phyloP scores from a whole-genome alignment of 805 yeast genomes.

The Tetrapisispora iriomotensis region DNA sequence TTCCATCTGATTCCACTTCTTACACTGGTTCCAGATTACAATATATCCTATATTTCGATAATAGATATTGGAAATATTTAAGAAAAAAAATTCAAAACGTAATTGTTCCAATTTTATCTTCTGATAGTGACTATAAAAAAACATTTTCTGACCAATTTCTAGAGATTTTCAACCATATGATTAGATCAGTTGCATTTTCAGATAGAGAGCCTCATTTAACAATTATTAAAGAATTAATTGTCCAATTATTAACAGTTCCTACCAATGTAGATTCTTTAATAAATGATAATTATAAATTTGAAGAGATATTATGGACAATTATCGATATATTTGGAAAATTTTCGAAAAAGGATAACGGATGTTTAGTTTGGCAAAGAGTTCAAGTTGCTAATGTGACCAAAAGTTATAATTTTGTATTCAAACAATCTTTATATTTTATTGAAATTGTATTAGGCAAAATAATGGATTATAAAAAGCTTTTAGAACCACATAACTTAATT shows the following conservation, averaged over 20 bases:
- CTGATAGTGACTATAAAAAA: slow-evolving; percentile 39
- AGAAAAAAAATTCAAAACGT: slow-evolving; percentile 41
- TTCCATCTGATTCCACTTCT: neutral
- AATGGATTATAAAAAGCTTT: slow-evolving; percentile 23
- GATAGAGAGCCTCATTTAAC: slow-evolving; percentile 89
- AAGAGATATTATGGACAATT: slow-evolving; percentile 40
- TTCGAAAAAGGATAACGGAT: slow-evolving; percentile 31
- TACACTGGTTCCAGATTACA: slow-evolving; percentile 44
- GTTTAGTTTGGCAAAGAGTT: slow-evolving; percentile 28
- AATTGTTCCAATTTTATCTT: slow-evolving; percentile 46
- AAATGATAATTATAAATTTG: slow-evolving; percentile 28
- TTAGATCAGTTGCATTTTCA: slow-evolving; percentile 40
- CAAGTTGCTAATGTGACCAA: slow-evolving; percentile 27
- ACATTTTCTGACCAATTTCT: slow-evolving; percentile 44
- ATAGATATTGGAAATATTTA: slow-evolving; percentile 43
- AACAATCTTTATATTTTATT: slow-evolving; percentile 28
- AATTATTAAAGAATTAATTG: slow-evolving; percentile 59
- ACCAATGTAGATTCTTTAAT: slow-evolving; percentile 42
- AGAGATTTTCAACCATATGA: slow-evolving; percentile 42
- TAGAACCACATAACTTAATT: slow-evolving; percentile 32
- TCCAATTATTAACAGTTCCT: slow-evolving; percentile 87
- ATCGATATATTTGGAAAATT: slow-evolving; percentile 36
- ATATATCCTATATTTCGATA: slow-evolving; percentile 46
- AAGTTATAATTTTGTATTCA: slow-evolving; percentile 28
- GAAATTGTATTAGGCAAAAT: slow-evolving; percentile 30